Base-by-base conservation (phyloP, 805 yeast species). In the Deakozyma indianensis region DNA sequence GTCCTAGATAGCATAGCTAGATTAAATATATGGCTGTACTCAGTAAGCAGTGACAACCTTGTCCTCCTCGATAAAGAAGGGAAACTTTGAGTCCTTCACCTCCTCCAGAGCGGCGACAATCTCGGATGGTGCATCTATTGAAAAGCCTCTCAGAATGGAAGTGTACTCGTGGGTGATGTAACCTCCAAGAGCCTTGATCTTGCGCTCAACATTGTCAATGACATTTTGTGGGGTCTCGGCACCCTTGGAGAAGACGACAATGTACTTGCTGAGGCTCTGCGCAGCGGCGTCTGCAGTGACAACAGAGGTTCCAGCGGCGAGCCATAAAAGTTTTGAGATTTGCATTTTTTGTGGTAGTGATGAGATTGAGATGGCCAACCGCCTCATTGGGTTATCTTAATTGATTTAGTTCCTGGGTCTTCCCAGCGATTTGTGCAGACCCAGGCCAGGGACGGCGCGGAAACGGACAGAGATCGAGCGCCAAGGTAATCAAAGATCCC, bases 41-140 rank as follows among this genome's bases (percentile, higher is more conserved):
- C 28, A 46, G 14, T 23, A 41, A 24, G 62, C 53, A 18, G 51
- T 29, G 42, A 69, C 70, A 23, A 56, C 57, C 29, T 66, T 52
- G 54, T 73, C 78, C 29, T 57, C 63, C 52, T 73, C 77, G 38
- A 73, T 58, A 45, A 68, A 62, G 48, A 68, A 67, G 3, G 72
- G 72, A 52, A 55, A 68, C 35, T 59, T 53, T 1, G 50, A 32
- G 46, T 58, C 52, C 22, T 50, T 52, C 4, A 55, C 48, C 3
- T 32, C 41, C 38, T 47, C 47, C 41, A 60, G 45, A 21, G 47
- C 41, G 21, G 44, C 53, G 15, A 64, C 48, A 3, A 47, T 53
- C 11, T 53, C 52, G 22, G 57, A 58, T 11, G 73, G 70, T 3
- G 70, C 48, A 3, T 60, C 59, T 46, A 71, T 62, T 4, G 74